Conservation (phyloP, 1,284 basidiomycete species). For the Ganoderma sp. region DNA sequence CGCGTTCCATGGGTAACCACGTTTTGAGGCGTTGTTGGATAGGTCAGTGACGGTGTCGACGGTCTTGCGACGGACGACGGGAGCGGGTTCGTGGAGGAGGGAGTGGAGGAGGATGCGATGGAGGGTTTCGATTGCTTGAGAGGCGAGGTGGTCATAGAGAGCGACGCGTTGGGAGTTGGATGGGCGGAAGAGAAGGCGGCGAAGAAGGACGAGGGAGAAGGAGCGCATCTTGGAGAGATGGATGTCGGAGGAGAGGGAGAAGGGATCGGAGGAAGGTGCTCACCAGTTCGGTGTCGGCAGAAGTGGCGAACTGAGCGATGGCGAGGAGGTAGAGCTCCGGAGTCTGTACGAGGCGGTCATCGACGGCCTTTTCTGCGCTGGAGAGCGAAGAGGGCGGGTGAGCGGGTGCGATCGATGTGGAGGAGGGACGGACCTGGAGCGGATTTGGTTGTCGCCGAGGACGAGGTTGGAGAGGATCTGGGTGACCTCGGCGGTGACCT, state of each 20-base stretch:
- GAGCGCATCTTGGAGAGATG: constrained; percentile 68
- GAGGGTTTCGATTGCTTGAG: constrained; percentile 65
- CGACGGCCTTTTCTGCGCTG: constrained; percentile 80
- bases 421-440: constrained; percentile 59
- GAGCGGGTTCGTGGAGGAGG: constrained; percentile 61
- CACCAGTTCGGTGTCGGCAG: constrained; percentile 76
- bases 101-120: constrained; percentile 75
- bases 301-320: constrained; percentile 73
- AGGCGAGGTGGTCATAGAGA: constrained; percentile 75
- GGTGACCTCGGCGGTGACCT: constrained; percentile 73
- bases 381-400: constrained; percentile 13
- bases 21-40: constrained; percentile 71
- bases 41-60: constrained; percentile 78
- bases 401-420: constrained; percentile 19
- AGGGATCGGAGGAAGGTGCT: constrained; percentile 37
- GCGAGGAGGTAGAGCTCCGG: constrained; percentile 80
- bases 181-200: constrained; percentile 73
- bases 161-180: constrained; percentile 46
- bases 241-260: neutral
- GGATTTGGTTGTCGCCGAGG: constrained; percentile 78
- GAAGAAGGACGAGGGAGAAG: constrained; percentile 78
- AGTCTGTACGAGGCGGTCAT: constrained; percentile 74
- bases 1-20: constrained; percentile 79
- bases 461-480: constrained; percentile 84
- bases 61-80: constrained; percentile 66